Evolutionary conservation across 352 stramenopile genomes (phyloP), one percentile per base, ranked within the genome.

Genomic region (Halophytophthora polymorphica): DNA sequence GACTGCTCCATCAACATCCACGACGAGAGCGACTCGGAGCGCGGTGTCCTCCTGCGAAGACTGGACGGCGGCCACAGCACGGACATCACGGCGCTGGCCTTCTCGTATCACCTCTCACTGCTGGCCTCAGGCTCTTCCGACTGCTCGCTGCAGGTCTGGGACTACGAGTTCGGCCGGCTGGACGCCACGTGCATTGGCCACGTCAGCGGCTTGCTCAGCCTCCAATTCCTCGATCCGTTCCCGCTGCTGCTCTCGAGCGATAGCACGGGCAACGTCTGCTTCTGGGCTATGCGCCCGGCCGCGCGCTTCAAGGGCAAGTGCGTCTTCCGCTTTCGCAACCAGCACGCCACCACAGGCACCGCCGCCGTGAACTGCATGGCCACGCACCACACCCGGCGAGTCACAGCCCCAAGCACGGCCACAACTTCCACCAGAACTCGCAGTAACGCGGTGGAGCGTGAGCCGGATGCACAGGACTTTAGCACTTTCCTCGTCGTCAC

Each of bases 151-250:
- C 78, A 89, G 53, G 53, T 94, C 25, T 96, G 86, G 86, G 77
- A 90, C 53, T 96, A 92, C 66, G 86, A 96, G 56, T 96, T 95
- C 50, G 84, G 83, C 19, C 79, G 86, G 13, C 69, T 88, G 2
- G 72, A 88, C 38, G 61, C 67, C n/a, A 86, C 73, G 43, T 88
- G 82, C 56, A 73, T 89, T 22, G 74, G 79, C 6, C 78, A 93
- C 53, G 76, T 86, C 47, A 87, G 70, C 49, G 76, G 79, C 14
- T 61, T 94, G 21, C 54, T 86, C 19, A 63, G 71, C 18, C 50
- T 94, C 8, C 60, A 74, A 35, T 94, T 94, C 49, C 35, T 92
- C 17, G 82, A 93, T 21, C 76, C 76, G 37, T 88, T 79, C 45
- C 84, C 83, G 36, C 51, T 92, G 22, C 72, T 93, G 6, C 39